Percentiles rank a stretch among this genome's conserved stretches.
These are phyloP conservation scores for Melastoma malabathricum DNA, from an alignment of 345 rosid species.

Conservation along the genomic window DNA sequence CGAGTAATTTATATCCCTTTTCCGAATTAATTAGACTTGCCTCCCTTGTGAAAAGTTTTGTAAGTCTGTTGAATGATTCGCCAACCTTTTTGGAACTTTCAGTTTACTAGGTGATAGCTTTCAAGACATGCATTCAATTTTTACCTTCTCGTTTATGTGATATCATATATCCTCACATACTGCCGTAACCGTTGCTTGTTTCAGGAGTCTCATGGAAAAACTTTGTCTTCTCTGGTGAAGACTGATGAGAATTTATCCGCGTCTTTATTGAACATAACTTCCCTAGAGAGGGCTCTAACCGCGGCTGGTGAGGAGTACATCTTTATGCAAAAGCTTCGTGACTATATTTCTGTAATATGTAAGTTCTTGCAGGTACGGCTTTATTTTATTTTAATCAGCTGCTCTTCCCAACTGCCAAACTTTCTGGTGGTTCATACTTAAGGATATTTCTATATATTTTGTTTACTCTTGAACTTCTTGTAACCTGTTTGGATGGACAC, in stretches of 20 bases:
- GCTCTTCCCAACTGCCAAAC: too few species aligned
- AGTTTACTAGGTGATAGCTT: too few species aligned
- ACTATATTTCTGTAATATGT: slow-evolving; percentile 88
- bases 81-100: too few species aligned
- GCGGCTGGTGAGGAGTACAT: slow-evolving; percentile 97
- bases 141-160: background rate
- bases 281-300: slow-evolving; percentile 60
- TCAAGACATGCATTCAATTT: too few species aligned
- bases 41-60: too few species aligned
- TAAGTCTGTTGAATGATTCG: too few species aligned
- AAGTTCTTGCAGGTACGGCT: slow-evolving; percentile 91
- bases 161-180: background rate
- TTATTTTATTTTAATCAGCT: slow-evolving; percentile 16
- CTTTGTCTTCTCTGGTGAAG: slow-evolving; percentile 43
- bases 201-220: slow-evolving; percentile 77
- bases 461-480: too few species aligned
- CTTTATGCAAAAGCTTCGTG: slow-evolving; percentile 97
- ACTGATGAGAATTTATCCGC: slow-evolving; percentile 79
- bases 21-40: too few species aligned
- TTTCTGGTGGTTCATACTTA: too few species aligned
- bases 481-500: too few species aligned
- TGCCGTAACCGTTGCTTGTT: slow-evolving; percentile 4
- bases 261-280: slow-evolving; percentile 61
- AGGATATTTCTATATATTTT: too few species aligned
- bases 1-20: too few species aligned